Evolutionary conservation across 495 filamentous ascomycete genomes (phyloP), one percentile per base, ranked within the genome.

Genomic region (Thozetella sp.): DNA sequence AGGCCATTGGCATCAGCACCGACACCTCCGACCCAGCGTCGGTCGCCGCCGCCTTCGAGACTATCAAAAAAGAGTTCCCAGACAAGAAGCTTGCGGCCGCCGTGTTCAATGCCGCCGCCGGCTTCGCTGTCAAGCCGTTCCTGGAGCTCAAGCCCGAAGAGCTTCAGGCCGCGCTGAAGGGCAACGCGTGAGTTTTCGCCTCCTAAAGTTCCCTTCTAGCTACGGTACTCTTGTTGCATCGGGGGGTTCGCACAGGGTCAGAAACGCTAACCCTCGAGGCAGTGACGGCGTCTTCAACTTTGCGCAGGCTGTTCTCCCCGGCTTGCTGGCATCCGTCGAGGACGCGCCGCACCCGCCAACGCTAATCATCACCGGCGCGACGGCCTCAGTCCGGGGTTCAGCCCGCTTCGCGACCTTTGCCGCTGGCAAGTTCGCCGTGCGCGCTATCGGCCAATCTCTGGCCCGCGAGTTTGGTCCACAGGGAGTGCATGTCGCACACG

Each of bases 381-480:
- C 93, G 0, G 93, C 92, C 2, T 92, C 88, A 15, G 48, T 96
- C 2, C 88, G 88, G 59, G 88, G 90, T 10, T 91, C 87, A 2
- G 86, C 91, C 0, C 78, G 78, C 3, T 92, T 91, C 75, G 76
- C 87, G 2, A 70, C 82, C 20, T 93, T 97, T 68, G 93, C 92
- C 0, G 81, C 86, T 9, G 86, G 87, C 48, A 97, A 96, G 72
- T 96, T 91, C 69, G 93, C 92, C 2, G 72, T 89, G 40, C 83
- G 94, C 25, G 93, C 91, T 0, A 73, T 96, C 54, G 80, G 83
- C 1, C 93, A 96, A 76, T 86, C 82, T 27, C 80, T 98, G 25
- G 93, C 93, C 0, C 82, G 88, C 57, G 94, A 98, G 72, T 98
- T 96, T 69, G 91, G 90, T 0, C 93, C 94, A 0, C 82, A 93